phyloP scores from a whole-genome alignment of 805 yeast genomes.

The Jamesozyma piceae region DNA sequence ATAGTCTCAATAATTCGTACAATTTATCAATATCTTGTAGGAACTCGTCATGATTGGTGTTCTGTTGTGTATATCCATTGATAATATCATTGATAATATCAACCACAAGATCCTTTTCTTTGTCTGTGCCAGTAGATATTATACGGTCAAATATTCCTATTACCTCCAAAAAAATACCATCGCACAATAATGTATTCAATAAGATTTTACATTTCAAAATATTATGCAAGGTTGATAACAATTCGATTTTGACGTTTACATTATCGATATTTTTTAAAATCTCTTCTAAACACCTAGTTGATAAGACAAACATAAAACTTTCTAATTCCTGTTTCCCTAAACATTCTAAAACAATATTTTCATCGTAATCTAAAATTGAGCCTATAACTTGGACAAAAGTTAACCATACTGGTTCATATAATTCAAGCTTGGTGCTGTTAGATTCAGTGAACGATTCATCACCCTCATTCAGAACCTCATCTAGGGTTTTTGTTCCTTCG shows the following conservation, averaged over 20 bases:
- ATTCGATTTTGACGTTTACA: conserved; percentile 23
- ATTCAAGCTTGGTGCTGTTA: conserved; percentile 15
- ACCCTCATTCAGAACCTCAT: conserved; percentile 7
- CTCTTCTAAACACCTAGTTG: conserved; percentile 76
- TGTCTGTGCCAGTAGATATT: conserved; percentile 45
- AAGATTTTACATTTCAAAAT: conserved; percentile 50
- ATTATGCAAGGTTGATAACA: conserved; percentile 44
- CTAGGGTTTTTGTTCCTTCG: conserved; percentile 22
- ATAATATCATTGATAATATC: conserved; percentile 54
- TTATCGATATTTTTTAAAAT: conserved; percentile 38
- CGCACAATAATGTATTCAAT: conserved; percentile 51
- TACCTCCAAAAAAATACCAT: conserved; percentile 62
- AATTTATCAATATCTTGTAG: conserved; percentile 61
- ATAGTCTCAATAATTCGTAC: conserved; percentile 69
- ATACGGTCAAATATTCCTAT: conserved; percentile 69
- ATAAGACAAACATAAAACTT: conserved; percentile 66
- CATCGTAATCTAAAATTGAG: conserved; percentile 45
- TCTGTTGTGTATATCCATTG: conserved; percentile 28
- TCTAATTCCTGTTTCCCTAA: conserved; percentile 45
- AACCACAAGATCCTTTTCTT: conserved; percentile 40
- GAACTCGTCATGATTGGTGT: conserved; percentile 34
- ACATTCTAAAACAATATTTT: conserved; percentile 36
- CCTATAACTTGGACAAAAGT: conserved; percentile 71
- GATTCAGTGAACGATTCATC: background rate
- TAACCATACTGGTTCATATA: conserved; percentile 53